Percentiles rank a stretch among this genome's conserved stretches.
Conservation (phyloP, 768 basidiomycete species). For the Gloeopeniophorella convolvens region DNA sequence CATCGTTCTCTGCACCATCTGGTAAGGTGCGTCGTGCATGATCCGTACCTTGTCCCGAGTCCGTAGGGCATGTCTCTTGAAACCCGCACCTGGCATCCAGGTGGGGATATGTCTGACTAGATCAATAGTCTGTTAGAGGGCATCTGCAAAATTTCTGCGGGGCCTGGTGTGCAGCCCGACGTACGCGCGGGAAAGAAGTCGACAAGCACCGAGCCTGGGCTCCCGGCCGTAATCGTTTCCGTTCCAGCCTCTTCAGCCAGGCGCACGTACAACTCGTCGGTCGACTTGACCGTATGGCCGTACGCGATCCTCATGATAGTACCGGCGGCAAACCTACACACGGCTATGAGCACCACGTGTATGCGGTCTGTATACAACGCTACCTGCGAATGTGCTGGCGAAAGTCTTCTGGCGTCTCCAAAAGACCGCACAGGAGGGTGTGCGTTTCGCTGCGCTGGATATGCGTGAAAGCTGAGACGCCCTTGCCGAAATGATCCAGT, state of each 20-base stretch:
- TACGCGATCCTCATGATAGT: slow-evolving; percentile 30
- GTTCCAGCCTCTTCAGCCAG: slow-evolving; percentile 25
- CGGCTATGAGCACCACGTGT: background rate
- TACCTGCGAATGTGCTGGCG: slow-evolving; percentile 25
- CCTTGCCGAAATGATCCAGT: slow-evolving; percentile 22
- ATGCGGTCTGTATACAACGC: background rate
- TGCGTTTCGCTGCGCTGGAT: slow-evolving; percentile 25
- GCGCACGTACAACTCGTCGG: slow-evolving; percentile 27
- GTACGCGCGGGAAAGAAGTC: slow-evolving; percentile 31
- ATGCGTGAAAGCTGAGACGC: slow-evolving; percentile 19
- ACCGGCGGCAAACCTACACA: slow-evolving; percentile 26
- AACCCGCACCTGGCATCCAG: slow-evolving; percentile 22
- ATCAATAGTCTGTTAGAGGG: background rate
- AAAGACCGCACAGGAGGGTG: slow-evolving; percentile 24
- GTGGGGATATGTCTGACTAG: slow-evolving; percentile 18
- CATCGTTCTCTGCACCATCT: slow-evolving; percentile 18
- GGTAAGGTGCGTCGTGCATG: slow-evolving; percentile 19
- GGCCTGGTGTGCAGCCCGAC: slow-evolving; percentile 10
- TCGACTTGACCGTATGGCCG: slow-evolving; percentile 27
- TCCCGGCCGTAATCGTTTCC: slow-evolving; percentile 22
- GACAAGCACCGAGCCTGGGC: slow-evolving; percentile 28
- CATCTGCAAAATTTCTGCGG: background rate
- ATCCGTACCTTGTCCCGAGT: slow-evolving; percentile 17
- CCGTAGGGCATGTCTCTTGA: slow-evolving; percentile 19
- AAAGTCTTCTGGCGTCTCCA: slow-evolving; percentile 26